Conservation (phyloP, 768 basidiomycete genomes). For the Fomitopsis serialis region DNA sequence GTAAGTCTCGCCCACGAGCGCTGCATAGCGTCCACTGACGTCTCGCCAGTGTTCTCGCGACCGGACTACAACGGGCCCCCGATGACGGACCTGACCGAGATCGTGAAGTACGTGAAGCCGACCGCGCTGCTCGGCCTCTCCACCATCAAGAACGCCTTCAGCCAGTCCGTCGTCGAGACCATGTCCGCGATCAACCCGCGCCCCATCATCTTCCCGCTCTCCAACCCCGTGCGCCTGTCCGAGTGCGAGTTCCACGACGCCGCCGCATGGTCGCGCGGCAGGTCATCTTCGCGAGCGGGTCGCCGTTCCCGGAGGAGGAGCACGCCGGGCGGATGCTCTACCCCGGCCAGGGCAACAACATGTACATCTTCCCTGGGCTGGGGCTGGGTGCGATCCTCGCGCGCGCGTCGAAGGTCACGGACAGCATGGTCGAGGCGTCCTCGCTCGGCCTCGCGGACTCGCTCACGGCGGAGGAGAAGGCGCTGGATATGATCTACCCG, state of each 20-base stretch:
- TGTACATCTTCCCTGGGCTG: constrained; percentile 81
- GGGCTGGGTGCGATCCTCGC: constrained; percentile 78
- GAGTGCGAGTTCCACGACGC: constrained; percentile 81
- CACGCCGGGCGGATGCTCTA: constrained; percentile 54
- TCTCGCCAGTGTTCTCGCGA: constrained; percentile 69
- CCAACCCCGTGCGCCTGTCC: constrained; percentile 79
- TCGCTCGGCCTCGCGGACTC: constrained; percentile 76
- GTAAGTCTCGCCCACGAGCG: constrained; percentile 31
- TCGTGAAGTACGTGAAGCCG: constrained; percentile 77
- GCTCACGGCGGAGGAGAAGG: constrained; percentile 64
- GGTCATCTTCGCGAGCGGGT: constrained; percentile 85
- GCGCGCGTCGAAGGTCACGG: constrained; percentile 64
- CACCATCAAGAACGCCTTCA: constrained; percentile 81
- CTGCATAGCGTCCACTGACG: neutral
- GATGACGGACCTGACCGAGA: constrained; percentile 67
- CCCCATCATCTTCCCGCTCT: constrained; percentile 91
- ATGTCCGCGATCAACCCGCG: constrained; percentile 78
- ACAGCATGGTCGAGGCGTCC: constrained; percentile 85
- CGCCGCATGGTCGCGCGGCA: constrained; percentile 58
- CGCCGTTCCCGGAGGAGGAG: constrained; percentile 68
- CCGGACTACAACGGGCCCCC: constrained; percentile 74
- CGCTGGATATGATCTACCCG: constrained; percentile 72
- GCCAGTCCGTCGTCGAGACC: constrained; percentile 56
- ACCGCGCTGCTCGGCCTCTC: constrained; percentile 88
- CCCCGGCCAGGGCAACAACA: constrained; percentile 93